Evolutionary conservation across 441 rosid genomes (phyloP), one percentile per base, ranked within the genome.

Genomic region (Erodium texanum): DNA sequence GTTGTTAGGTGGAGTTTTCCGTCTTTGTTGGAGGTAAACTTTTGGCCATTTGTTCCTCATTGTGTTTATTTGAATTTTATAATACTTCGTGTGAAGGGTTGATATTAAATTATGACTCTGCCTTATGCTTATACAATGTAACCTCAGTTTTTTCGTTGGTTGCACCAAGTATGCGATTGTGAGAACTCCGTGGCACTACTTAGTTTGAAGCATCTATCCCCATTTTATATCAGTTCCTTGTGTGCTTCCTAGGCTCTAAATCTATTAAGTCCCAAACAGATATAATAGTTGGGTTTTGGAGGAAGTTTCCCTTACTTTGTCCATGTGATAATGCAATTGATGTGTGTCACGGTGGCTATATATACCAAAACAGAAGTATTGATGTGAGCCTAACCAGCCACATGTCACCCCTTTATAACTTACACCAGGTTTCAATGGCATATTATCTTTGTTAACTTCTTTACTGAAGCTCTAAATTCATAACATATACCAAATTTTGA

Each of bases 1-100:
- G 92, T 87, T 81, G 95, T 93, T 65, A 84, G 71, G 71, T 90
- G 98, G 98, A 90, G 97, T 80, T 61, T 90, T 71, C 90, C 95
- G 7, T 75, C 82, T 65, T 80, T 93, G 81, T 79, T 89, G 43
- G 96, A 87, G 96, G 96, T 93, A 65, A 67, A 54, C 16, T 66
- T 75, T 20, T 45, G 38, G 62, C 24, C 27, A 16, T 58, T 22
- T 32, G 58, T 43, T 48, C 59, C 29, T 24, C 67, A 54, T 58
- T 65, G 65, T 66, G 61, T 7, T 54, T 67, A 72, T 69, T 65
- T 43, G 66, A 62, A 14, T 63, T 18, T 52, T 62, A 29, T 54
- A 59, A 16, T 36, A 14, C 68, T 66, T 48, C 58, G 34, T 18
- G 43, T n/a, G 23, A 22, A 9, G 62, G 9, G 45, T 65, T 65